A percentile compares a stretch with the other conserved stretches of the same genome.
phyloP scores from a whole-genome alignment of 306 rosid species.

The Cotoneaster glaucophyllus region DNA sequence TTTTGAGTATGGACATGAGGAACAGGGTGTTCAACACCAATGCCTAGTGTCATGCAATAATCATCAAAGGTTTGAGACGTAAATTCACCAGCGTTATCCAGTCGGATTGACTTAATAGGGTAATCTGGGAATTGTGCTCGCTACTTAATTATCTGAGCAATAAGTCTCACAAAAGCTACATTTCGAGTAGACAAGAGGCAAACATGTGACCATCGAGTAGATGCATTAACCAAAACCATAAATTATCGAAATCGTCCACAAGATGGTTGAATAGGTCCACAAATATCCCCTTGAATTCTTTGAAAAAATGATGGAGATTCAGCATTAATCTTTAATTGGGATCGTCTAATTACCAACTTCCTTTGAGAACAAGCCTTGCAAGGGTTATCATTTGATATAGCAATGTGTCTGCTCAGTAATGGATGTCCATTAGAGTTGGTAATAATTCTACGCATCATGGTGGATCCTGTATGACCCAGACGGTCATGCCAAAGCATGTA shows the following conservation, averaged over 20 bases:
- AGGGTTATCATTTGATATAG: not conserved
- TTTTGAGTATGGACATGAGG: not conserved
- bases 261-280: not conserved
- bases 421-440: not conserved
- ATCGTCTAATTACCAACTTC: not conserved
- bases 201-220: not conserved
- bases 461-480: not conserved
- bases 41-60: not conserved
- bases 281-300: not conserved
- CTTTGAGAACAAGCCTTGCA: not conserved
- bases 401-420: not conserved
- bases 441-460: not conserved
- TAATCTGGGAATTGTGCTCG: not conserved
- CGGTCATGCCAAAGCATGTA: not conserved
- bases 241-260: not conserved
- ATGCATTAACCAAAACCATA: too few species aligned
- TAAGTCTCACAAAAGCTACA: not conserved
- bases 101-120: not conserved
- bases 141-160: not conserved
- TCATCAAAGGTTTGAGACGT: not conserved
- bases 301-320: not conserved
- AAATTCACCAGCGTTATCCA: constrained; percentile 1
- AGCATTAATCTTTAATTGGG: not conserved
- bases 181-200: not conserved
- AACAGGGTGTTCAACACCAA: not conserved